phyloP scores from a whole-genome alignment of 192 early-diverging fungal genomes.

The Backusella psychrophila region DNA sequence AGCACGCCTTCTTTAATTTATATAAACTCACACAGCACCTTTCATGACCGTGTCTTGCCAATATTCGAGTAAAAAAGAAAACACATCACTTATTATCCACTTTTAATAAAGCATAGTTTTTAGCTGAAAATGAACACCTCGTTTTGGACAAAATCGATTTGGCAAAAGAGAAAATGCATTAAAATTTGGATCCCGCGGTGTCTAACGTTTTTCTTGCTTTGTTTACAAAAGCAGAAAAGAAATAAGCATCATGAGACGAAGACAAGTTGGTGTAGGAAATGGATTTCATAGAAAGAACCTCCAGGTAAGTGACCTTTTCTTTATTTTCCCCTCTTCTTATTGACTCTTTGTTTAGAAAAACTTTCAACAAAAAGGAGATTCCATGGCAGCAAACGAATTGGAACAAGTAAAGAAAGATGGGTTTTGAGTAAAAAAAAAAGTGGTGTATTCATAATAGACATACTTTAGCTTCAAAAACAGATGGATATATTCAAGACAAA shows the following conservation, averaged over 20 bases:
- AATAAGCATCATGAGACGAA: neutral
- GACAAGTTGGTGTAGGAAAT: neutral
- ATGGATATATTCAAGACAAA: slow-evolving; percentile 75
- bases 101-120: no score
- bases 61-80: no score
- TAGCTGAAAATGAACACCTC: no score
- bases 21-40: no score
- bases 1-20: no score
- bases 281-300: neutral
- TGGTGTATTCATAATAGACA: neutral
- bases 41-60: no score
- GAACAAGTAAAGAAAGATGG: slow-evolving; percentile 36
- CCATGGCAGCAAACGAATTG: slow-evolving; percentile 44
- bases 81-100: no score
- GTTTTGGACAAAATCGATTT: no score
- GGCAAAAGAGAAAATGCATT: no score
- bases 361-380: slow-evolving; percentile 33
- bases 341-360: slow-evolving; percentile 18
- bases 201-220: no score
- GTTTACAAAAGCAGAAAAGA: no score
- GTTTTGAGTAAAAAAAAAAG: neutral
- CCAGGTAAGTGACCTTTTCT: neutral
- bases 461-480: slow-evolving; percentile 60
- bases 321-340: neutral
- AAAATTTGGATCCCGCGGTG: no score